phyloP scores from a whole-genome alignment of 208 protist species.

The Leptomonas seymouri region DNA sequence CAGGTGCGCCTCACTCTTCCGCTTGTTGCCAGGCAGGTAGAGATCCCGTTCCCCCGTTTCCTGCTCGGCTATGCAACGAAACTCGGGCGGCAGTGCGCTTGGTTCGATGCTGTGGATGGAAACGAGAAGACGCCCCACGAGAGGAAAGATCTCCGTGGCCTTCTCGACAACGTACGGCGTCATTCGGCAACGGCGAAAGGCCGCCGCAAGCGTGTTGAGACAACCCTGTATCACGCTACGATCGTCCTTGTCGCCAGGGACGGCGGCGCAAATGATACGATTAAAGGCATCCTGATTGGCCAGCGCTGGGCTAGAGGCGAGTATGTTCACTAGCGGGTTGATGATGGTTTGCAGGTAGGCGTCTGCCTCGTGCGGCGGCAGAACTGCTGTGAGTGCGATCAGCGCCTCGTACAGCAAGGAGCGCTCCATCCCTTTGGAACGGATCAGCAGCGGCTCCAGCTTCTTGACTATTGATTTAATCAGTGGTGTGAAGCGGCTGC shows the following conservation, averaged over 20 bases:
- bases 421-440: conserved; percentile 35
- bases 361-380: conserved; percentile 47
- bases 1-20: conserved; percentile 31
- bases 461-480: conserved; percentile 29
- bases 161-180: conserved; percentile 62
- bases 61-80: conserved; percentile 48
- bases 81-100: conserved; percentile 46
- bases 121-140: conserved; percentile 47
- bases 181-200: conserved; percentile 63
- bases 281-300: conserved; percentile 62
- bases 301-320: conserved; percentile 30
- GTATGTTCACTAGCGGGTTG: conserved; percentile 55
- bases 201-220: conserved; percentile 55
- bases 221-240: conserved; percentile 47
- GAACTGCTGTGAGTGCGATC: conserved; percentile 47
- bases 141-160: conserved; percentile 35
- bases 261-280: conserved; percentile 40
- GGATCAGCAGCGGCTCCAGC: conserved; percentile 58
- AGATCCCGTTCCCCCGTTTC: conserved; percentile 35
- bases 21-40: conserved; percentile 52
- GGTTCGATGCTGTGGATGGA: conserved; percentile 56
- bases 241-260: conserved; percentile 20
- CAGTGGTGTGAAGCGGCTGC: conserved; percentile 23
- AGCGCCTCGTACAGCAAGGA: conserved; percentile 75
- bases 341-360: conserved; percentile 57